Base-by-base conservation (phyloP, 331 rosid species). In the Rhamnella rubrinervis region DNA sequence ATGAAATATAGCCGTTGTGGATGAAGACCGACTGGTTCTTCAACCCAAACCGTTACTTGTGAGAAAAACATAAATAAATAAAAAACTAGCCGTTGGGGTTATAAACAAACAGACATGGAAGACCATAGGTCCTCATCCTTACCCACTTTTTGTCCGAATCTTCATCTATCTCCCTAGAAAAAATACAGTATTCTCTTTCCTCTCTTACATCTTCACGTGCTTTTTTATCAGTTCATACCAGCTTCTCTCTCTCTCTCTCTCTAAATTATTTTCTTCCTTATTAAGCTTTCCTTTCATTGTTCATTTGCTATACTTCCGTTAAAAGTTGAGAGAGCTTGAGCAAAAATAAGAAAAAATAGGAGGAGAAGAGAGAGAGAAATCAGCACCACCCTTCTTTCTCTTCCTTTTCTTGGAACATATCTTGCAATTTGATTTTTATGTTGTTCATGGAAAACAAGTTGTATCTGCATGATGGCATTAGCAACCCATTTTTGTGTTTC, bases 1-100 rank as follows among this genome's bases (percentile, higher is more conserved):
- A n/a, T 21, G 61, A 71, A 78, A 85, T 56, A 70, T 91, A 89
- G 86, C 96, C 97, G 97, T 91, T 91, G 72, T 72, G 51, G 70
- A 70, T 72, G 63, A 65, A 41, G 70, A 81, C 69, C 19, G 63
- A 58, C 71, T 49, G 78, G 79, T 50, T 40, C 52, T 76, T 81
- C 81, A 71, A 84, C 84, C 75, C 84, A 61, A 78, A 55, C 92
- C 92, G 95, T 85, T 88, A 55, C 63, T 65, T 69, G 55, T 37
- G 46, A 63, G 46, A 14, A 9, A 9, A 9, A 44, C 2, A 44
- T 1, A 44, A 44, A 76, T 59, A 56, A 23, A 8, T 23, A 19
- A 55, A 76, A 71, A 86, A 86, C 78, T 87, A 89, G 96, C 92
- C 96, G 96, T 89, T 88, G 39, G 49, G 31, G 75, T 56, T 72